Evolutionary conservation across 306 rosid species (phyloP), one percentile per base, ranked within the genome.

Genomic region (Acmispon strigosus): DNA sequence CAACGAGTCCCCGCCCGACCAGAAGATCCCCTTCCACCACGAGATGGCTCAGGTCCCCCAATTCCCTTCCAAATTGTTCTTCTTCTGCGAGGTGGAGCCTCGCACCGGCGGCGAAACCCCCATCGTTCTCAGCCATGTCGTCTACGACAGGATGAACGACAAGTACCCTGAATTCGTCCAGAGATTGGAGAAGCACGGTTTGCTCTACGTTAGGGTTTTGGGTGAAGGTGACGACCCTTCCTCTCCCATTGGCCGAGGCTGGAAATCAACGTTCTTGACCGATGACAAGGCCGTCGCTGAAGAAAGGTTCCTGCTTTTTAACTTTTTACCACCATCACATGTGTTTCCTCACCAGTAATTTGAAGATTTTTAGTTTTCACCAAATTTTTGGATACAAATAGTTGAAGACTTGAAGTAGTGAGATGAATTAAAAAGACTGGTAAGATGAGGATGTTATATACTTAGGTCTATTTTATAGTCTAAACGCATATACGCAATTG

Each of bases 41-140:
- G 99, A 91, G 76, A 83, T 94, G 97, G 87, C 92, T 27, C 98
- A 87, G 96, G 92, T 94, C 54, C 91, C 97, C 0, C 87, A 87
- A 70, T 94, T 86, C 36, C 97, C 99, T 1, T 77, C 91, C 16
- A 94, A 87, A 24, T 2, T 90, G 83, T 90, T 89, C 41, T 94
- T 94, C 86, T 94, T 85, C 85, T 88, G 95, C 53, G 96, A 94
- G 71, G 84, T 85, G n/a, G 92, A 88, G 71, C 97, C 97, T 1
- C 75, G 15, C 37, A 75, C 82, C 75, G 96, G 90, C 1, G 99
- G 99, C 20, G 99, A 94, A 71, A 94, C 99, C 64, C 97, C 95
- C 7, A 78, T 91, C 48, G 97, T 94, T 58, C 89, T 86, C 15
- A 89, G 99, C 78, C 97, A 91, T 53, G 32, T 87, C 47, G 89